Evolutionary conservation across 306 rosid species (phyloP).

Genomic region (Inga laurina): DNA sequence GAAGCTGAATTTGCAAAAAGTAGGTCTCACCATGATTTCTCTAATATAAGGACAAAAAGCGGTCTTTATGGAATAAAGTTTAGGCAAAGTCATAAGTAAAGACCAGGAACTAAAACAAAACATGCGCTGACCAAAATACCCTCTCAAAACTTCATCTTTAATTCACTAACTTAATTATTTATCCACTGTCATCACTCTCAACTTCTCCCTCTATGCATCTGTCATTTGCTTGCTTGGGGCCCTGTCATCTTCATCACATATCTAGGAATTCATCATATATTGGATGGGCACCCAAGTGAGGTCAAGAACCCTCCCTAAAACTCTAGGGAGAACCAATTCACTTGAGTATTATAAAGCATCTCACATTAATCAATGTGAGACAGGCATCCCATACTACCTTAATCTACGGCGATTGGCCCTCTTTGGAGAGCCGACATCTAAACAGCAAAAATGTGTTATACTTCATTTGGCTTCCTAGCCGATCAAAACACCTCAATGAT

Average conservation of each 20-base stretch:
- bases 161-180: neutral
- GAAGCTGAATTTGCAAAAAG: constrained; percentile 12
- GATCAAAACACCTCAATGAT: neutral
- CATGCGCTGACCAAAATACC: neutral
- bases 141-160: neutral
- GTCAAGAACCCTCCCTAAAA: too few relatives aligned
- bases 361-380: too few relatives aligned
- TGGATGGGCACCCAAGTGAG: neutral
- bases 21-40: neutral
- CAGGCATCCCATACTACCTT: too few relatives aligned
- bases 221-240: too few relatives aligned
- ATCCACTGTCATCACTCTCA: neutral
- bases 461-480: too few relatives aligned
- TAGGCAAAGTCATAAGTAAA: neutral
- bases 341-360: too few relatives aligned
- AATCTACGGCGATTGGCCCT: too few relatives aligned
- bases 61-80: neutral
- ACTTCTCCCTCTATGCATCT: neutral
- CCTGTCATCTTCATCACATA: neutral
- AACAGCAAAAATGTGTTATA: too few relatives aligned
- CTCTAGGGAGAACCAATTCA: neutral
- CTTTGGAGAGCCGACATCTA: too few relatives aligned
- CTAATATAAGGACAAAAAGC: neutral
- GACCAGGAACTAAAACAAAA: neutral
- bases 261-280: neutral